phyloP scores from a whole-genome alignment of 768 basidiomycete species.

The Sutorius australiensis region DNA sequence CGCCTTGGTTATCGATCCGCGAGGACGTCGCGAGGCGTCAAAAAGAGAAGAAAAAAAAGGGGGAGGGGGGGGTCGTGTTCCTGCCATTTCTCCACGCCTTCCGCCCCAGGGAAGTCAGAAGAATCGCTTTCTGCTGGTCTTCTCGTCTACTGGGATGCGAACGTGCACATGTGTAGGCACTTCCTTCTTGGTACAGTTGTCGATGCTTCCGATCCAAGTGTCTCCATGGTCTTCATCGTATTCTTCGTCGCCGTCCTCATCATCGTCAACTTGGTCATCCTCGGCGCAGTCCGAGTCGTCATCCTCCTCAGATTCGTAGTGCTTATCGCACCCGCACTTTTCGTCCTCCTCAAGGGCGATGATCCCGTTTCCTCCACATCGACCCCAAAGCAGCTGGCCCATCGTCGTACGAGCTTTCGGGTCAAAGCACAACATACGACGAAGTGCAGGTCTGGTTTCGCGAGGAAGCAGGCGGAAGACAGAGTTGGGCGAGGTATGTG shows the following conservation, averaged over 20 bases:
- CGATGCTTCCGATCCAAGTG: slow-evolving; percentile 78
- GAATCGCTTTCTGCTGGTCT: slow-evolving; percentile 66
- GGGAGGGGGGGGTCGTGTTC: background rate
- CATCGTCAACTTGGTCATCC: slow-evolving; percentile 31
- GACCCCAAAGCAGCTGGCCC: slow-evolving; percentile 83
- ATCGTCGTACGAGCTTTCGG: slow-evolving; percentile 87
- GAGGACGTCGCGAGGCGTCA: slow-evolving; percentile 11
- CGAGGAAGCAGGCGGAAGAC: slow-evolving; percentile 95
- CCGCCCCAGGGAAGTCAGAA: slow-evolving; percentile 40
- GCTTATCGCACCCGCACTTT: slow-evolving; percentile 63
- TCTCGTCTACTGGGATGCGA: slow-evolving; percentile 72
- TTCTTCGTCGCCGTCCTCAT: slow-evolving; percentile 16
- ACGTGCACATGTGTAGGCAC: slow-evolving; percentile 62
- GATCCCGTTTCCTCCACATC: slow-evolving; percentile 68
- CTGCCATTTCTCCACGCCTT: background rate
- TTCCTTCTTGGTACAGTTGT: slow-evolving; percentile 56
- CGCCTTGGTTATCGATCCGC: slow-evolving; percentile 7
- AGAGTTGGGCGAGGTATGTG: slow-evolving; percentile 54
- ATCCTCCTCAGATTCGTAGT: slow-evolving; percentile 21
- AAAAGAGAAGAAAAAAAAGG: background rate
- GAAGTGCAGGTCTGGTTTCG: slow-evolving; percentile 84
- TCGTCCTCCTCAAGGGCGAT: slow-evolving; percentile 41
- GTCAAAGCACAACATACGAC: slow-evolving; percentile 92
- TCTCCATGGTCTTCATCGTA: slow-evolving; percentile 82
- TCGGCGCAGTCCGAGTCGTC: slow-evolving; percentile 37